These are phyloP conservation scores for Gracilaria caudata DNA, from an alignment of 23 red algal species.

Conservation along the genomic window DNA sequence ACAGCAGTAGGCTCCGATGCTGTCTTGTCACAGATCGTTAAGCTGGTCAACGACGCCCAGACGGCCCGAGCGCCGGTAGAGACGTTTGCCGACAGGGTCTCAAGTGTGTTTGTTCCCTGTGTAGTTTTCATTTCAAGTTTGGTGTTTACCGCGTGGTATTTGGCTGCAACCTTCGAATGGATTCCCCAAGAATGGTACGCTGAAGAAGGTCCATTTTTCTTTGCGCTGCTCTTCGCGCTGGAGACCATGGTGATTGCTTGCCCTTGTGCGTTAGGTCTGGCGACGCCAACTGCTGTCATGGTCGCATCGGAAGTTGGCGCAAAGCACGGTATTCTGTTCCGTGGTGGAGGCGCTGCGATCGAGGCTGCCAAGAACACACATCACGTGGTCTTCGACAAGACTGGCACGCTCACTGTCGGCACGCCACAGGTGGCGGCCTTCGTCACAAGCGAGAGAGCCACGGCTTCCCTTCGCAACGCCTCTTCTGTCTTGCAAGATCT, in stretches of 20 bases:
- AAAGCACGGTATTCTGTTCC: conserved; percentile 71
- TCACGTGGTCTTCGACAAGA: conserved; percentile 90
- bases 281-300: conserved; percentile 96
- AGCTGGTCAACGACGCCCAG: conserved; percentile 91
- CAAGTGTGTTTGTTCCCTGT: conserved; percentile 87
- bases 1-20: conserved; percentile 72
- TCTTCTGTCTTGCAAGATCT: conserved; percentile 36
- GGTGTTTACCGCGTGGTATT: conserved; percentile 78
- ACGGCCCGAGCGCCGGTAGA: conserved; percentile 83
- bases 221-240: conserved; percentile 91
- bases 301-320: conserved; percentile 82
- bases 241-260: conserved; percentile 96
- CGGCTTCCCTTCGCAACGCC: conserved; percentile 18
- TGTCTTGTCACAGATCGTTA: conserved; percentile 87
- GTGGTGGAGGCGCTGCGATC: conserved; percentile 70
- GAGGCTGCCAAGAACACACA: conserved; percentile 44
- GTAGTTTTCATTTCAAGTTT: conserved; percentile 72
- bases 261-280: conserved; percentile 96
- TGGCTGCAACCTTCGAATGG: conserved; percentile 38
- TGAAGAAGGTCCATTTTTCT: conserved; percentile 69
- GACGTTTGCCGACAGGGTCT: conserved; percentile 81
- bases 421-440: conserved; percentile 40
- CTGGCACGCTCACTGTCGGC: conserved; percentile 85
- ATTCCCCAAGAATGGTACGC: conserved; percentile 83
- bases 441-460: conserved; percentile 24